Evolutionary conservation across 2,329 filamentous ascomycete genomes (phyloP).

Genomic region (Triangularia verruculosa): DNA sequence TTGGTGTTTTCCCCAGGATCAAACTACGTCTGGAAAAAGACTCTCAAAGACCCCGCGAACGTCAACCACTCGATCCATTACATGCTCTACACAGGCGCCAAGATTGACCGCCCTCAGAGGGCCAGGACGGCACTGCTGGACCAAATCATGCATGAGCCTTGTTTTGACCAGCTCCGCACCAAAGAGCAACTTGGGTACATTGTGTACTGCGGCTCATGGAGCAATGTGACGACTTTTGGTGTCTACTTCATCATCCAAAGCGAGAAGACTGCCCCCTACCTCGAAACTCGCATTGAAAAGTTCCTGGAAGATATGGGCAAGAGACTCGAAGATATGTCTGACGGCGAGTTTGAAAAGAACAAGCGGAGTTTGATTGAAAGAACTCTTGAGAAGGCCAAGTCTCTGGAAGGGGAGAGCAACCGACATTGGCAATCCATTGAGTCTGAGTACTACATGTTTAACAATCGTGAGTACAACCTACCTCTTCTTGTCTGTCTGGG

Average conservation of each 20-base stretch:
- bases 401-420: slow-evolving; percentile 77
- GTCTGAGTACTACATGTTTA: slow-evolving; percentile 85
- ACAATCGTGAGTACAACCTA: slow-evolving; percentile 61
- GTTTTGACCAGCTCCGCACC: slow-evolving; percentile 90
- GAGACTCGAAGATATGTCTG: slow-evolving; percentile 70
- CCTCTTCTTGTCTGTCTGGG: neutral
- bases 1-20: slow-evolving; percentile 74
- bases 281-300: slow-evolving; percentile 82
- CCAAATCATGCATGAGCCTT: slow-evolving; percentile 89
- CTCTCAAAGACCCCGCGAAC: slow-evolving; percentile 80
- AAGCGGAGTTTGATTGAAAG: slow-evolving; percentile 87
- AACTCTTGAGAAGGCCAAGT: slow-evolving; percentile 87
- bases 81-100: slow-evolving; percentile 67
- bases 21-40: slow-evolving; percentile 80
- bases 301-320: slow-evolving; percentile 70
- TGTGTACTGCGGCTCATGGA: slow-evolving; percentile 77
- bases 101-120: slow-evolving; percentile 64
- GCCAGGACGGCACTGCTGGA: slow-evolving; percentile 79
- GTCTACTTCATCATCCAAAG: slow-evolving; percentile 93
- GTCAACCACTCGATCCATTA: slow-evolving; percentile 86
- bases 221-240: slow-evolving; percentile 73
- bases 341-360: slow-evolving; percentile 83
- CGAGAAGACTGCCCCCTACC: slow-evolving; percentile 77
- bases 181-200: slow-evolving; percentile 98
- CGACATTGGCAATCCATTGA: slow-evolving; percentile 84